Base-by-base conservation (phyloP, 192 early-diverging fungal species). In the Mortierella claussenii region DNA sequence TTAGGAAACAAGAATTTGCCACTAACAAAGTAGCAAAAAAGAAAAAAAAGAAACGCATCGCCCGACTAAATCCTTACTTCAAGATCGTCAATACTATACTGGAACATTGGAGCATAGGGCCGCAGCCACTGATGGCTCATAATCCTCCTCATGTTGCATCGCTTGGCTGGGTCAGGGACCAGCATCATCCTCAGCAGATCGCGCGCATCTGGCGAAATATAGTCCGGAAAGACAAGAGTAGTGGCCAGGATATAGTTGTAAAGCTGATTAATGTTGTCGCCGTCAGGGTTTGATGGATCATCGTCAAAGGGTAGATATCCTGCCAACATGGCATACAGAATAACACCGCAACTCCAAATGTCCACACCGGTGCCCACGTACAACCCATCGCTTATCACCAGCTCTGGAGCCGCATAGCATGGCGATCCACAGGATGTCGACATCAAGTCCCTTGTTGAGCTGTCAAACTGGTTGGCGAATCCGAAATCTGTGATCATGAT, bases 401-500 rank as follows among this genome's bases (percentile, higher is more conserved):
- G 87, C 79, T 99, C 98, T 1, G 98, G 98, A 8, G 98, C 98
- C 1, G 98, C 98, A 79, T 99, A 99, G 81, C 97, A 98, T 15
- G 98, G 98, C 54, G 95, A 96, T 15, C 98, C 98, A 67, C 98
- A 99, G 23, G 91, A 94, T 3, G 98, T 99, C 4, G 91, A 83
- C 87, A 99, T 91, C 53, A 98, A 81, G 64, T 93, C 91, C 75
- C 90, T 88, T 50, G 84, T 83, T 2, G 92, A 85, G 17, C 85
- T 83, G 23, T 86, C 80, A 45, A 94, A 93, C 82, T 93, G 90
- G 65, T 96, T 97, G 20, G 97, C 96, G 79, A 99, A 99, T 27
- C 97, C 97, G 89, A 99, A 99, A 69, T 99, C 97, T 12, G 97
- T 97, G 80, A 99, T 98, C 68, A 96, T 91, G 34, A 99, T 89